phyloP scores from a whole-genome alignment of 805 yeast genomes.

The Barnettozyma populi region DNA sequence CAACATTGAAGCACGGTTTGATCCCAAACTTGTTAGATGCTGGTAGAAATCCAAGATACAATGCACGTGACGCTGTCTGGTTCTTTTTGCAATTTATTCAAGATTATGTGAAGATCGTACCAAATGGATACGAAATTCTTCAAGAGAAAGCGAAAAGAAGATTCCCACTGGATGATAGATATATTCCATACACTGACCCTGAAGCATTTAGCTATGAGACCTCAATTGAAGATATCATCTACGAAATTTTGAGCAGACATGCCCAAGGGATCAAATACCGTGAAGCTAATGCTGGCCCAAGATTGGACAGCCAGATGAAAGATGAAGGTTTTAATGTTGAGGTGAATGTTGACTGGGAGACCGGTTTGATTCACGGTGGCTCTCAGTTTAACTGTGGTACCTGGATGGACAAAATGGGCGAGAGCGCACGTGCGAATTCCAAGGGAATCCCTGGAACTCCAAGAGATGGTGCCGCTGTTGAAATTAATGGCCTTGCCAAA shows the following conservation, averaged over 20 bases:
- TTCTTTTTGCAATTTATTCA: slow-evolving; percentile 86
- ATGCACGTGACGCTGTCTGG: slow-evolving; percentile 98
- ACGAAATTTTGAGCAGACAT: slow-evolving; percentile 80
- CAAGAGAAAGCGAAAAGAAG: slow-evolving; percentile 73
- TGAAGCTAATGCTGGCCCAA: slow-evolving; percentile 93
- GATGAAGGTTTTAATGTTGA: slow-evolving; percentile 88
- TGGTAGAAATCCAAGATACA: slow-evolving; percentile 88
- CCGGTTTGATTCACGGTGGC: slow-evolving; percentile 88
- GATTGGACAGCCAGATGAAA: slow-evolving; percentile 85
- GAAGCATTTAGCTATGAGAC: slow-evolving; percentile 70
- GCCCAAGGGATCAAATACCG: slow-evolving; percentile 83
- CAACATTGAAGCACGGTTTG: slow-evolving; percentile 89
- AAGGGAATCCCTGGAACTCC: slow-evolving; percentile 98
- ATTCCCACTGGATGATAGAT: slow-evolving; percentile 85
- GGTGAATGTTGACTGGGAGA: slow-evolving; percentile 78
- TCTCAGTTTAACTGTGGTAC: slow-evolving; percentile 93
- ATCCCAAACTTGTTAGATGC: slow-evolving; percentile 92
- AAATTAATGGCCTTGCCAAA: slow-evolving; percentile 82
- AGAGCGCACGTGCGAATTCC: slow-evolving; percentile 72
- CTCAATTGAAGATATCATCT: slow-evolving; percentile 69
- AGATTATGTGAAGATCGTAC: slow-evolving; percentile 65
- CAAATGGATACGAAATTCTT: slow-evolving; percentile 62
- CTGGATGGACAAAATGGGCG: slow-evolving; percentile 99
- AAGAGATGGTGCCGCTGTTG: slow-evolving; percentile 94
- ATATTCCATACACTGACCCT: slow-evolving; percentile 60